These are phyloP conservation scores for Cordyceps javanica DNA, from an alignment of 2,329 filamentous ascomycete species.

Conservation along the genomic window DNA sequence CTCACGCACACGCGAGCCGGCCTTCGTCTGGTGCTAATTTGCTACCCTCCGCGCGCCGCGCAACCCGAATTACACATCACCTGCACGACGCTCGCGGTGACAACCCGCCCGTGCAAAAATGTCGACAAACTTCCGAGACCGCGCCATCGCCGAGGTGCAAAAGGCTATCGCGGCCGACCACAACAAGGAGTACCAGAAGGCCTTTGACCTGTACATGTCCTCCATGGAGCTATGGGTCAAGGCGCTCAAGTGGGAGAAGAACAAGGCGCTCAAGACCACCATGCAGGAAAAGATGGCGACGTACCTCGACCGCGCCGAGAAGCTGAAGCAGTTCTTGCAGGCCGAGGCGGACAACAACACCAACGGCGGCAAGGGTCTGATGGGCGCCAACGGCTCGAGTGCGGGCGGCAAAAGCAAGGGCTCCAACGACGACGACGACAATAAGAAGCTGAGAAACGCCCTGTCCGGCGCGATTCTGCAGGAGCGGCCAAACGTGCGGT, in stretches of 20 bases:
- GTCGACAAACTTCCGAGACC: constrained; percentile 95
- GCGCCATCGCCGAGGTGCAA: constrained; percentile 93
- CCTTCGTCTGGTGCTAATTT: not conserved
- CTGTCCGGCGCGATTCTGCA: constrained; percentile 87
- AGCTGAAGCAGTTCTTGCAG: constrained; percentile 87
- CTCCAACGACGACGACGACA: constrained; percentile 78
- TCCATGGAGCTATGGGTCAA: constrained; percentile 98
- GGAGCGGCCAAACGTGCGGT: constrained; percentile 92
- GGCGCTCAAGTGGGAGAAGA: constrained; percentile 99
- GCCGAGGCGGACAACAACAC: constrained; percentile 68
- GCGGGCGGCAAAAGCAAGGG: constrained; percentile 54
- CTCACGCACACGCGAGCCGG: not conserved
- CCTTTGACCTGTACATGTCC: constrained; percentile 93
- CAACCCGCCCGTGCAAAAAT: constrained; percentile 44
- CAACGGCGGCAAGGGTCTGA: constrained; percentile 50
- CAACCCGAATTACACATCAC: not conserved
- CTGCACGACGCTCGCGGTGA: constrained; percentile 8
- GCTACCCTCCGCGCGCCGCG: not conserved
- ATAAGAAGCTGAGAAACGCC: constrained; percentile 89
- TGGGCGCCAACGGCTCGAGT: constrained; percentile 66
- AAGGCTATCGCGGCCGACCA: constrained; percentile 97
- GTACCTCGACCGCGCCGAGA: constrained; percentile 98
- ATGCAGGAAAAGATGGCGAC: constrained; percentile 91
- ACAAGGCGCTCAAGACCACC: constrained; percentile 93
- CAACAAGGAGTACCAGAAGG: constrained; percentile 92